Evolutionary conservation across 2,329 filamentous ascomycete genomes (phyloP).

Genomic region (Aspergillus brunneoviolaceus): DNA sequence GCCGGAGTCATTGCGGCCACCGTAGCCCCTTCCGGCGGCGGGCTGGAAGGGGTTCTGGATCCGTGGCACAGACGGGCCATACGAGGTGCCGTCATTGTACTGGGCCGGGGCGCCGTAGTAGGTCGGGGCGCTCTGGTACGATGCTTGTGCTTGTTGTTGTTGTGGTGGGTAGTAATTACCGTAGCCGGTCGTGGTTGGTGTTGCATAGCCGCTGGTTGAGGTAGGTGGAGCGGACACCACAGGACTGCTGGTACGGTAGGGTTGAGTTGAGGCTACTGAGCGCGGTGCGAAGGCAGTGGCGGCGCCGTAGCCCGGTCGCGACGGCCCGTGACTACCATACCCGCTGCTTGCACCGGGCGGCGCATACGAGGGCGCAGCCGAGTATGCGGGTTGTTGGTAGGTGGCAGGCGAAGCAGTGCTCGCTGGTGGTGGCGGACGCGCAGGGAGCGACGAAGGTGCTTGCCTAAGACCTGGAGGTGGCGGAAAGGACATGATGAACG

Average conservation of each 20-base stretch:
- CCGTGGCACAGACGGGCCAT: slow-evolving; percentile 60
- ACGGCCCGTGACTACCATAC: slow-evolving; percentile 35
- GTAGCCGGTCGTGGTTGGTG: slow-evolving; percentile 42
- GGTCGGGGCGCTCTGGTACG: slow-evolving; percentile 34
- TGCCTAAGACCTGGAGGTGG: slow-evolving; percentile 72
- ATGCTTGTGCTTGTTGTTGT: slow-evolving; percentile 42
- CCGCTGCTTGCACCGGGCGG: slow-evolving; percentile 21
- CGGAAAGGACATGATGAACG: slow-evolving; percentile 75
- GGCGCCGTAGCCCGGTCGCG: slow-evolving; percentile 39
- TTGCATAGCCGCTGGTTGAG: slow-evolving; percentile 34
- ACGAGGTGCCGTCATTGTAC: slow-evolving; percentile 46
- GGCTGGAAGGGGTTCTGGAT: slow-evolving; percentile 80
- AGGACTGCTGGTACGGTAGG: slow-evolving; percentile 40
- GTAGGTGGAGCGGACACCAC: slow-evolving; percentile 39
- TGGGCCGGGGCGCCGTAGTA: slow-evolving; percentile 49
- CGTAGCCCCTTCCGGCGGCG: slow-evolving; percentile 48
- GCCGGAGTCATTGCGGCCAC: slow-evolving; percentile 39
- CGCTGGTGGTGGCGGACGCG: slow-evolving; percentile 68
- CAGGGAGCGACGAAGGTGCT: slow-evolving; percentile 66
- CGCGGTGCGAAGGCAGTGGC: slow-evolving; percentile 62
- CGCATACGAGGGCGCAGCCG: slow-evolving; percentile 39
- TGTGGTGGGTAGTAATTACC: slow-evolving; percentile 38
- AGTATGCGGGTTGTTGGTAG: slow-evolving; percentile 58
- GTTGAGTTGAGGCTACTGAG: slow-evolving; percentile 51
- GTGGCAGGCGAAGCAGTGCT: slow-evolving; percentile 34